phyloP scores from a whole-genome alignment of 1,284 basidiomycete species.

The Laetiporus sulphureus region DNA sequence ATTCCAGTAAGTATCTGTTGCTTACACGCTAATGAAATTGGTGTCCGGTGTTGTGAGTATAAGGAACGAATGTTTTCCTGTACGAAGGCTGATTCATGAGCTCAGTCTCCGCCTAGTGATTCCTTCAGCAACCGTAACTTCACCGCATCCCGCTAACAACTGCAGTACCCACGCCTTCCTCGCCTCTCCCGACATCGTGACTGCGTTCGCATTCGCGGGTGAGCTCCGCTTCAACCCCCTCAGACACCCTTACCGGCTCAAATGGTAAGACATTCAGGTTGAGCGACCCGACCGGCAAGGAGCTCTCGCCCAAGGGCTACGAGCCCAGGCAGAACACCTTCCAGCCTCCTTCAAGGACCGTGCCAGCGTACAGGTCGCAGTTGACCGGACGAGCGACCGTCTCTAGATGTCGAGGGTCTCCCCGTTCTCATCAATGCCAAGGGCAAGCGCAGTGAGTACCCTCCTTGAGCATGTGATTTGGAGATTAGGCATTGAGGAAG shows the following conservation, averaged over 20 bases:
- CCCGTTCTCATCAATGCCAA: constrained; percentile 96
- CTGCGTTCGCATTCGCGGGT: constrained; percentile 95
- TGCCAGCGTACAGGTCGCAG: constrained; percentile 78
- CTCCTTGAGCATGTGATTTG: too few relatives aligned
- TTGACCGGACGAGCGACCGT: constrained; percentile 87
- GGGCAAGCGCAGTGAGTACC: constrained; percentile 99
- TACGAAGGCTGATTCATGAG: too few relatives aligned
- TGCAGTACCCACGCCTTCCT: constrained; percentile 98
- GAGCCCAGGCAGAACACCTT: constrained; percentile 97
- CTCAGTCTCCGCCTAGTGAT: constrained; percentile 59
- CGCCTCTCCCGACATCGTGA: constrained; percentile 96
- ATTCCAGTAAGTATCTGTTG: constrained; percentile 52
- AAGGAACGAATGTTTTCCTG: too few relatives aligned
- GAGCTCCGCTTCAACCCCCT: constrained; percentile 95
- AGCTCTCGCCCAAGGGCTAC: constrained; percentile 92
- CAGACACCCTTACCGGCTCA: constrained; percentile 82
- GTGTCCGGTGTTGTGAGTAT: too few relatives aligned
- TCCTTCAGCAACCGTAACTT: constrained; percentile 99
- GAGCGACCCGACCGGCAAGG: constrained; percentile 81
- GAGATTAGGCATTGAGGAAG: background rate
- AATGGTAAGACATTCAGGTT: constrained; percentile 99
- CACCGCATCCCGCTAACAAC: constrained; percentile 99
- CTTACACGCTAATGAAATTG: too few relatives aligned
- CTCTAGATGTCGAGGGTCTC: constrained; percentile 87
- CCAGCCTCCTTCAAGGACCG: constrained; percentile 92